A percentile compares a stretch with the other conserved stretches of the same genome.
These are phyloP conservation scores for Mycosphaerella arachidis DNA, from an alignment of 2,329 filamentous ascomycete genomes.

Conservation along the genomic window DNA sequence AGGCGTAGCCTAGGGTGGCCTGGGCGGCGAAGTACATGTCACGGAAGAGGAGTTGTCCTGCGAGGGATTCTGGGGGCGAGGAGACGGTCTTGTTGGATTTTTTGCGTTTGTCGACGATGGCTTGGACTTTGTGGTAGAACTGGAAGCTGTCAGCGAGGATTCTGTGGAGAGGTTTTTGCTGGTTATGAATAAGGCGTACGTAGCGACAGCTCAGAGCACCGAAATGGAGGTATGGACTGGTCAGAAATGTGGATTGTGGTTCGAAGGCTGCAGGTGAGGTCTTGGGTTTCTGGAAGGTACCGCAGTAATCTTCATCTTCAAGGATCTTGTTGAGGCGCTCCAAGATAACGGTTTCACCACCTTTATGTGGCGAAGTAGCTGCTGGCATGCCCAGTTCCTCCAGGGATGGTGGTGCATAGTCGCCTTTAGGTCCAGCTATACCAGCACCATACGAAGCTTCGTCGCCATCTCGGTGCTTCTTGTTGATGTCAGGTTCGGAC, in stretches of 20 bases:
- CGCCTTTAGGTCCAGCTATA: conserved; percentile 62
- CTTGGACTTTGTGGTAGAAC: conserved; percentile 68
- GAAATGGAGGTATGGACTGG: conserved; percentile 72
- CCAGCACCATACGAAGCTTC: conserved; percentile 55
- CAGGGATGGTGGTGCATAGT: conserved; percentile 68
- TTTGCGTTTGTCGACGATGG: conserved; percentile 55
- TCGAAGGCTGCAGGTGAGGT: conserved; percentile 70
- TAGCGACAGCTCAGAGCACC: conserved; percentile 65
- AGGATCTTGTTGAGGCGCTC: conserved; percentile 56
- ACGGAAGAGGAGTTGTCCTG: conserved; percentile 69
- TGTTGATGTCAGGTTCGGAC: conserved; percentile 57
- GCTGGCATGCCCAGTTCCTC: conserved; percentile 64
- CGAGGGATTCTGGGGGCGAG: conserved; percentile 62
- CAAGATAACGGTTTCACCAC: conserved; percentile 65
- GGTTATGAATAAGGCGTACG: conserved; percentile 3
- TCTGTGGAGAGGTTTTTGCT: background rate
- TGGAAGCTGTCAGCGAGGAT: background rate
- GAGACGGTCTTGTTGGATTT: conserved; percentile 50
- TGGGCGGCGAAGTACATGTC: conserved; percentile 75
- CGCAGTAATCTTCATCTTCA: conserved; percentile 60
- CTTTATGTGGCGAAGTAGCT: conserved; percentile 63
- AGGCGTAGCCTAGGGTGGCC: conserved; percentile 60
- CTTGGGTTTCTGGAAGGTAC: conserved; percentile 70
- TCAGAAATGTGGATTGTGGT: conserved; percentile 67
- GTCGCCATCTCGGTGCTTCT: conserved; percentile 47